Conservation (phyloP, 106 monocot species). For the Alisma plantagoaquatica region DNA sequence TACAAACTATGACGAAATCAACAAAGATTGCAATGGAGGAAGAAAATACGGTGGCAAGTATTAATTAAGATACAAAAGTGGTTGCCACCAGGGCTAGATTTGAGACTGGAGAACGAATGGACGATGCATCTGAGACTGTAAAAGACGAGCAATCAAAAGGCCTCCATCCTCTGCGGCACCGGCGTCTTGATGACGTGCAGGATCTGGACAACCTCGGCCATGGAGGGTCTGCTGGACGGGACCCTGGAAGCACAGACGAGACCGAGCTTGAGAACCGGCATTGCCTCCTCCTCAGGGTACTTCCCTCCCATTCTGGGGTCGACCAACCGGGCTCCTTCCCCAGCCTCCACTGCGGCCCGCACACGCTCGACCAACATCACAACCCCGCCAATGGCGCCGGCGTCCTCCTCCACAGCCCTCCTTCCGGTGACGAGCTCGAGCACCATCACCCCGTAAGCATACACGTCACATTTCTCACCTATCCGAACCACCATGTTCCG, state of each 20-base stretch:
- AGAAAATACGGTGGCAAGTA: too few species aligned
- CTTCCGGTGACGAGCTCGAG: constrained; percentile 85
- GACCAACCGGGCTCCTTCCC: constrained; percentile 55
- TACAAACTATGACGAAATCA: too few species aligned
- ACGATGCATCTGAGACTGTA: too few species aligned
- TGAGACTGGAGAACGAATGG: too few species aligned
- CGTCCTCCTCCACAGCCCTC: constrained; percentile 37
- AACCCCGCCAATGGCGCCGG: constrained; percentile 68
- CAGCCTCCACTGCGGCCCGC: constrained; percentile 43
- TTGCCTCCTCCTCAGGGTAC: constrained; percentile 86
- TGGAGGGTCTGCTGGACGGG: constrained; percentile 88
- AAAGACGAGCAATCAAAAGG: too few species aligned
- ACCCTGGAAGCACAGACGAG: constrained; percentile 88
- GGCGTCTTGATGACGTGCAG: constrained; percentile 93
- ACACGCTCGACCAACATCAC: constrained; percentile 60
- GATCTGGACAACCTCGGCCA: constrained; percentile 94
- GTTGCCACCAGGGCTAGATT: too few species aligned
- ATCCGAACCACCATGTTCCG: constrained; percentile 56
- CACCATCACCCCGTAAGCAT: constrained; percentile 64
- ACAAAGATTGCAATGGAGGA: too few species aligned
- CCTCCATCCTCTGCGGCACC: constrained; percentile 32
- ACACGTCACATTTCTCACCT: constrained; percentile 88
- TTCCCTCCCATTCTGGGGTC: constrained; percentile 56
- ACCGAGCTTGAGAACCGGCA: constrained; percentile 87
- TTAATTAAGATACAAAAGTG: too few species aligned